These are phyloP conservation scores for Chalciporus sphaerocephalus DNA, from an alignment of 768 basidiomycete species.

Conservation along the genomic window DNA sequence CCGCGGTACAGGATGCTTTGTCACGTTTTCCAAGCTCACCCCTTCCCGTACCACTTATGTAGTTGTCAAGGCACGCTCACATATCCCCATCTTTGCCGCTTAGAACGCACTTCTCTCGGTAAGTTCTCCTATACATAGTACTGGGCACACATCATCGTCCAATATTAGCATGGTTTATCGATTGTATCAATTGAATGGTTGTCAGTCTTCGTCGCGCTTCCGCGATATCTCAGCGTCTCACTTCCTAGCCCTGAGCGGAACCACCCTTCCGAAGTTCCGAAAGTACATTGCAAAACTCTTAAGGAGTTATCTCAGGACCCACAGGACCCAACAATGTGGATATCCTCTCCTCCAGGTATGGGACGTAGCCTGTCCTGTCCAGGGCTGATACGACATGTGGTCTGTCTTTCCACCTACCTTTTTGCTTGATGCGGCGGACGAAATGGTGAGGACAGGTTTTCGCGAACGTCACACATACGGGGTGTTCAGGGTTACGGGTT, in stretches of 20 bases:
- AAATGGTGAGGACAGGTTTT: not conserved
- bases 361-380: too few species aligned
- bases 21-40: not conserved
- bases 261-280: too few species aligned
- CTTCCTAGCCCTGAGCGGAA: conserved; percentile 3
- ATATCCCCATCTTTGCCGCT: not conserved
- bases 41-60: conserved; percentile 1
- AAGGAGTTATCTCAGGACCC: not conserved
- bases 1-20: conserved; percentile 16
- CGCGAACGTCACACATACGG: not conserved
- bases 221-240: conserved; percentile 11
- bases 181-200: not conserved
- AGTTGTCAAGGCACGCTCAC: not conserved
- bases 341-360: not conserved
- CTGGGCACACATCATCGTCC: conserved; percentile 6
- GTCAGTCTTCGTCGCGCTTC: conserved; percentile 7
- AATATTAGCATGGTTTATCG: conserved; percentile 6
- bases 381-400: too few species aligned
- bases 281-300: not conserved
- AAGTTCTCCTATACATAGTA: not conserved
- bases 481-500: conserved; percentile 12
- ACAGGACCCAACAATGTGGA: not conserved
- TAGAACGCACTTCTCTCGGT: not conserved
- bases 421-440: not conserved
- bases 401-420: not conserved